Evolutionary conservation across 1,284 basidiomycete species (phyloP), one percentile per base, ranked within the genome.

Genomic region (Heterobasidion occidentale): DNA sequence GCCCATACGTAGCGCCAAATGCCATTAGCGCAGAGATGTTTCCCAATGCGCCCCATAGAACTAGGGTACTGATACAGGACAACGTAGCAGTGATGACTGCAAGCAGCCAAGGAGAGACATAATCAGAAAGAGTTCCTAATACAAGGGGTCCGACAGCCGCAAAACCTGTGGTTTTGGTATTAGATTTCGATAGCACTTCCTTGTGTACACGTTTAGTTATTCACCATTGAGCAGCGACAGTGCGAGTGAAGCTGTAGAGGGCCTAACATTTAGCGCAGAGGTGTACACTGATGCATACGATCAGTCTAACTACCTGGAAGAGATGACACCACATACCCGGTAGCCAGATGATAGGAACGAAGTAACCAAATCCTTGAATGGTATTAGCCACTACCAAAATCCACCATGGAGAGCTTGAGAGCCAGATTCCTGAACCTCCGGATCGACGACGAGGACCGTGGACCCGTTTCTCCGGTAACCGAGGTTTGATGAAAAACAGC

Each of bases 21-120:
- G 61, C 59, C 8, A 69, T 33, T 1, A 70, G 38, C 0, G 67
- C 66, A 1, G 64, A 60, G 2, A 59, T 55, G 9, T 63, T 62
- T 0, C 66, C 62, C 1, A 65, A 51, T 1, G 65, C 56, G 2
- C 68, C 68, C 68, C 68, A 70, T 1, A 69, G 54, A 15, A 68
- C 35, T 20, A 68, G 61, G 1, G 65, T 64, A 12, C 61, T 51
- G 4, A 67, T 33, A 20, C 61, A 61, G n/a, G 65, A 59, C 1
- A 59, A 47, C 19, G 61, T 34, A 38, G 65, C 56, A 1, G 64
- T 63, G 9, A 36, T 36, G 8, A 61, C 47, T 0, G 63, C 67
- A 34, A 70, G 59, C 8, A 60, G 47, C 58, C 66, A 65, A 1
- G 67, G 66, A 19, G 55, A 62, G 51, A 66, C 49, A 14, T 53